These are phyloP conservation scores for Pseudocercospora ulei DNA, from an alignment of 2,329 filamentous ascomycete species.

Conservation along the genomic window DNA sequence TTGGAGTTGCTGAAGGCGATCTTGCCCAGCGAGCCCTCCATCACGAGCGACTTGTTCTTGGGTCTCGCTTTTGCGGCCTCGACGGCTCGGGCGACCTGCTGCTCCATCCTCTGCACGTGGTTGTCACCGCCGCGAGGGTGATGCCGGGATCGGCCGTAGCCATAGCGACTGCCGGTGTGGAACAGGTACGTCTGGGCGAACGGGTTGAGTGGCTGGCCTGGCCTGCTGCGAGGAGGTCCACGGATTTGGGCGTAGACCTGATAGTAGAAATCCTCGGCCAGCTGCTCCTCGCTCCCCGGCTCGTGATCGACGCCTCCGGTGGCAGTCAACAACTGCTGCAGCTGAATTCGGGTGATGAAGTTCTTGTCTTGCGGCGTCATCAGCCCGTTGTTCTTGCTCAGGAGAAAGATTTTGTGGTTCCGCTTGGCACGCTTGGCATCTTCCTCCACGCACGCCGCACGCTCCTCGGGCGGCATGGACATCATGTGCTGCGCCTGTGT, in stretches of 20 bases:
- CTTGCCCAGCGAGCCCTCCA: slow-evolving; percentile 91
- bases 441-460: slow-evolving; percentile 71
- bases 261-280: slow-evolving; percentile 95
- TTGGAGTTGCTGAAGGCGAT: slow-evolving; percentile 99
- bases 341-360: slow-evolving; percentile 93
- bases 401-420: slow-evolving; percentile 92
- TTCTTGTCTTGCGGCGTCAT: slow-evolving; percentile 99
- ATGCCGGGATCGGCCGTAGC: slow-evolving; percentile 54
- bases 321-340: slow-evolving; percentile 89
- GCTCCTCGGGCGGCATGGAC: slow-evolving; percentile 73
- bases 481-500: slow-evolving; percentile 63
- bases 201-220: slow-evolving; percentile 84
- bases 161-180: slow-evolving; percentile 79
- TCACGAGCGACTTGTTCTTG: slow-evolving; percentile 93
- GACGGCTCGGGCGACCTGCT: slow-evolving; percentile 93
- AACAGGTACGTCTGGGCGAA: slow-evolving; percentile 97
- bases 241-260: slow-evolving; percentile 94
- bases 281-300: slow-evolving; percentile 60
- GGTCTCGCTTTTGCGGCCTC: slow-evolving; percentile 95
- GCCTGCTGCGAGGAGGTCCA: slow-evolving; percentile 73
- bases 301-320: slow-evolving; percentile 77
- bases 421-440: slow-evolving; percentile 92
- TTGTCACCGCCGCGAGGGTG: slow-evolving; percentile 81
- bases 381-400: slow-evolving; percentile 88
- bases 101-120: slow-evolving; percentile 97